phyloP scores from a whole-genome alignment of 352 stramenopile genomes.

The Globisporangium orthogonon region DNA sequence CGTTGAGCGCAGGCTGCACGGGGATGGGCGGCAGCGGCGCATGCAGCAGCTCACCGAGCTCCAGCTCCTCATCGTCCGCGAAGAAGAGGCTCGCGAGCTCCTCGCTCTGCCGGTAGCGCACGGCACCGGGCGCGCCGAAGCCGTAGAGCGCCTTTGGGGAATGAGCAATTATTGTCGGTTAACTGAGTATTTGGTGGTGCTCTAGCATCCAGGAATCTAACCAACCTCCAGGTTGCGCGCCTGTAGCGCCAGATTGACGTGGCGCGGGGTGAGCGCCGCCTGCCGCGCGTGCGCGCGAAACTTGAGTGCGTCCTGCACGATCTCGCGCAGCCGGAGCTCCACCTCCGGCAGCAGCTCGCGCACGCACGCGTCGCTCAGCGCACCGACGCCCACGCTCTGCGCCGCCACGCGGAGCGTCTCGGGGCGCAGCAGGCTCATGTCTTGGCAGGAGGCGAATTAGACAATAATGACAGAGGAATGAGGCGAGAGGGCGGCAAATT shows the following conservation, averaged over 20 bases:
- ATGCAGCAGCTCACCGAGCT: conserved; percentile 65
- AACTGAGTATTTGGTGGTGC: not conserved
- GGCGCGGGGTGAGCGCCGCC: conserved; percentile 39
- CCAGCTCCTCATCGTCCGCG: conserved; percentile 67
- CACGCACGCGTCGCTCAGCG: conserved; percentile 61
- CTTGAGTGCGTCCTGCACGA: conserved; percentile 84
- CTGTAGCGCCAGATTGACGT: conserved; percentile 78
- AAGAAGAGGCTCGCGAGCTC: conserved; percentile 59
- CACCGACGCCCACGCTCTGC: conserved; percentile 68
- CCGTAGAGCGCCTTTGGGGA: conserved; percentile 79
- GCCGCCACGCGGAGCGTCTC: conserved; percentile 68
- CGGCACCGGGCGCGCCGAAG: conserved; percentile 42
- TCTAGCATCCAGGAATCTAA: no score
- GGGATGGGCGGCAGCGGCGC: conserved; percentile 66
- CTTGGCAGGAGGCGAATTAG: not conserved
- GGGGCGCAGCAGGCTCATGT: conserved; percentile 70
- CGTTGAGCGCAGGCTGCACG: conserved; percentile 58
- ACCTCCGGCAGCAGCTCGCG: conserved; percentile 66
- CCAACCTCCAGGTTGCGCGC: conserved; percentile 71
- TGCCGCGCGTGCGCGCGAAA: conserved; percentile 71
- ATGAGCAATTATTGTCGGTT: conserved; percentile 3
- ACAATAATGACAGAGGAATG: not conserved
- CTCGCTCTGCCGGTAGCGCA: conserved; percentile 58
- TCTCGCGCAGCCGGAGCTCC: conserved; percentile 73
- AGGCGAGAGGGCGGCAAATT: not conserved